Percentiles rank a stretch among this genome's conserved stretches.
phyloP scores from a whole-genome alignment of 106 monocot genomes.

The Apostasia shenzhenica region DNA sequence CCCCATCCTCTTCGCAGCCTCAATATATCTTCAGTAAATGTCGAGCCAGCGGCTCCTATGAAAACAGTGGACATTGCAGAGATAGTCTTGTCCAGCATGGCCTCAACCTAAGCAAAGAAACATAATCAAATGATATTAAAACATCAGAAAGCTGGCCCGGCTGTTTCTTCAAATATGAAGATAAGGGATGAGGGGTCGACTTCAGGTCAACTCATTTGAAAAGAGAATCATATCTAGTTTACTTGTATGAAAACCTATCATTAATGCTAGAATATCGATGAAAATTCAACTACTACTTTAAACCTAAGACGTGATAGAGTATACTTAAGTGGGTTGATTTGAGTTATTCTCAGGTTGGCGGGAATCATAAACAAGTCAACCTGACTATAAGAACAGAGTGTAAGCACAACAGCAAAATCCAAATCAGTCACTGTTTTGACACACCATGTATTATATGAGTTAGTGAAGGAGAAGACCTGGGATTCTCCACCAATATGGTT shows the following conservation, averaged over 20 bases:
- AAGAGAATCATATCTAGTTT: no score
- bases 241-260: no score
- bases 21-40: slow-evolving; percentile 58
- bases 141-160: no score
- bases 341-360: neutral
- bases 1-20: slow-evolving; percentile 51
- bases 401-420: neutral
- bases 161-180: no score
- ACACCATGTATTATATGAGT: neutral
- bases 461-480: slow-evolving; percentile 38
- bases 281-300: no score
- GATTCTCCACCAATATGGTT: slow-evolving; percentile 65
- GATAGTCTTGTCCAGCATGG: slow-evolving; percentile 88
- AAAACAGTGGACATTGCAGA: slow-evolving; percentile 53
- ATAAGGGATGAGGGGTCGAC: no score
- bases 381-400: neutral
- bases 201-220: no score
- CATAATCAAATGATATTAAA: neutral
- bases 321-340: no score
- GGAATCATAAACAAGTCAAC: neutral
- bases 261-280: no score
- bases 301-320: no score
- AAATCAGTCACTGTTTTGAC: no score
- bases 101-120: slow-evolving; percentile 48
- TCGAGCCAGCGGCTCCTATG: slow-evolving; percentile 53